Evolutionary conservation across 2,329 filamentous ascomycete species (phyloP), one percentile per base, ranked within the genome.

Genomic region (Nemania abortiva): DNA sequence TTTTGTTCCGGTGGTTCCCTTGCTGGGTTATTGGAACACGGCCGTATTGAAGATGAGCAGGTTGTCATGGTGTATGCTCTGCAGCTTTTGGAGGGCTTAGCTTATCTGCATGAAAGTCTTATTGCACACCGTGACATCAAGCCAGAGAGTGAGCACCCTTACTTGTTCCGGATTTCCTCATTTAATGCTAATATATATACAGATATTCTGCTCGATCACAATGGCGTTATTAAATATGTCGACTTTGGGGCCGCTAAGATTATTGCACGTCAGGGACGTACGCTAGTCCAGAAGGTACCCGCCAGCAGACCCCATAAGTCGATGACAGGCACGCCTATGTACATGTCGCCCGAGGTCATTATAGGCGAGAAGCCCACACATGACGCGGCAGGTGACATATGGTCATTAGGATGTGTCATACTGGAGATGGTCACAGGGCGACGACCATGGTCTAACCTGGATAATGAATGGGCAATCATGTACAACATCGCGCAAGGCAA

Each of bases 391-490:
- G 94, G 97, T 53, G 95, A 99, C 78, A 91, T 98, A 70, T 99
- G 95, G 95, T 98, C 95, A 2, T 87, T 99, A 2, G 95, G 96
- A 63, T 99, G 96, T 78, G 96, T 99, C 45, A 93, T 99, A 73
- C 88, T 98, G 50, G 96, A 99, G 81, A 98, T 99, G 95, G 94
- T 94, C 3, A 99, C 96, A 0, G 96, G 96, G 22, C 89, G 94
- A 70, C 90, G 95, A 18, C 96, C 96, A 1, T 99, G 96, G 96
- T 94, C 94, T 29, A 94, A 91, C 72, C 89, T 98, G 55, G 96
- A 99, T 83, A 99, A 99, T 79, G 96, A 99, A 81, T 99, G 95
- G 94, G 96, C 96, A 50, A 98, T 99, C 83, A 99, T 99, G 96
- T 99, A 98, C 87, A 98, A 98, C 84, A 99, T 99, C 77, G 96